Evolutionary conservation across 1,284 basidiomycete species (phyloP).

Genomic region (Ceratorhiza oryzae-sativae): DNA sequence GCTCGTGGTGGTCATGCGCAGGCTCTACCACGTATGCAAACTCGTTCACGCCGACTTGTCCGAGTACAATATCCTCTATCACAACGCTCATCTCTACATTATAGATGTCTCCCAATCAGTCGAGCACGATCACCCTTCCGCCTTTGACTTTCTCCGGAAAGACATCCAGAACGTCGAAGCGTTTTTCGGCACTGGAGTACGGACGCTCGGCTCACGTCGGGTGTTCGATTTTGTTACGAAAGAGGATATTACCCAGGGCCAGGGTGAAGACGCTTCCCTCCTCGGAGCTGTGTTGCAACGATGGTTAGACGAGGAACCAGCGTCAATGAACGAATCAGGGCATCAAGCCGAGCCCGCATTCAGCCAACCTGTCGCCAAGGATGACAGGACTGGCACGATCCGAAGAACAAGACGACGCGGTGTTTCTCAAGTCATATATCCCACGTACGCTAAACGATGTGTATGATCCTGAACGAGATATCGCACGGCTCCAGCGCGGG

Average conservation of each 20-base stretch:
- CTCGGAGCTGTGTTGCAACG: conserved; percentile 49
- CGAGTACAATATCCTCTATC: conserved; percentile 94
- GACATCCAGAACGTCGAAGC: conserved; percentile 95
- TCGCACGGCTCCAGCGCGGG: conserved; percentile 73
- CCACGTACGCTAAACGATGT: conserved; percentile 92
- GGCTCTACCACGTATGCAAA: conserved; percentile 88
- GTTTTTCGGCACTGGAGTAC: conserved; percentile 84
- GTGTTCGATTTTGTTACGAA: conserved; percentile 90
- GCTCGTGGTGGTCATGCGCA: conserved; percentile 79
- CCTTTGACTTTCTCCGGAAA: conserved; percentile 93
- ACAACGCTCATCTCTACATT: conserved; percentile 78
- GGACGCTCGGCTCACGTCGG: conserved; percentile 78
- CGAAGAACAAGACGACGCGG: conserved; percentile 73
- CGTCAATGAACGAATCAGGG: conserved; percentile 43
- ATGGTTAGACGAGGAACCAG: conserved; percentile 42
- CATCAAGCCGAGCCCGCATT: conserved; percentile 27
- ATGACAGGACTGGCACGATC: conserved; percentile 64
- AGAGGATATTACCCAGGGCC: conserved; percentile 52
- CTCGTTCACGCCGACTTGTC: conserved; percentile 98
- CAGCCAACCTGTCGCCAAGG: conserved; percentile 55
- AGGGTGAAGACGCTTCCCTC: conserved; percentile 49
- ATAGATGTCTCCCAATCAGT: conserved; percentile 99
- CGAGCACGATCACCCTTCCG: conserved; percentile 96
- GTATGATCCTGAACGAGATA: conserved; percentile 90
- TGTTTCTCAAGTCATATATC: conserved; percentile 90